Conservation (phyloP, 169 alveolate genomes). For the Theileria orientalis region DNA sequence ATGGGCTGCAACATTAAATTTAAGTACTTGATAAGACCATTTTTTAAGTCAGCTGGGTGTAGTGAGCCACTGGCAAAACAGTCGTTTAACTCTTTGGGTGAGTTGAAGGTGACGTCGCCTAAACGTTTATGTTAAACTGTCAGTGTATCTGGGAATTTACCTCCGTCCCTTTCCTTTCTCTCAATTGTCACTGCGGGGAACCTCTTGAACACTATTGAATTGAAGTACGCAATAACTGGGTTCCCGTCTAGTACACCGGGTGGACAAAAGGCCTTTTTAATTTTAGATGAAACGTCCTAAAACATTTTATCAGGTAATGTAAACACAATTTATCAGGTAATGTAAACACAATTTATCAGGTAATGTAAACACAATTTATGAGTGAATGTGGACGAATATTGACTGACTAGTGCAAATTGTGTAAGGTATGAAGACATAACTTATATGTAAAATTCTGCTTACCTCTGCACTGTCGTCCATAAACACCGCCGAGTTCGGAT, state of each 20-base stretch:
- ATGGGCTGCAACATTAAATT: slow-evolving; percentile 94
- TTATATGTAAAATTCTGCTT: no score
- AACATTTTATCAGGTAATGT: no score
- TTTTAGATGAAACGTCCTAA: slow-evolving; percentile 90
- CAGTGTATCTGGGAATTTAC: slow-evolving; percentile 64
- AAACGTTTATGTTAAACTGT: not conserved
- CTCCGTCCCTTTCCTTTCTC: slow-evolving; percentile 84
- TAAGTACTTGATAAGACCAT: slow-evolving; percentile 84
- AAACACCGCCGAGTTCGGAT: slow-evolving; percentile 94
- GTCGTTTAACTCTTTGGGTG: slow-evolving; percentile 84
- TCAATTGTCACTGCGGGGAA: slow-evolving; percentile 67
- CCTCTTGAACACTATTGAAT: slow-evolving; percentile 81
- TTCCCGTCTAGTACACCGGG: slow-evolving; percentile 87
- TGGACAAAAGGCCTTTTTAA: slow-evolving; percentile 95
- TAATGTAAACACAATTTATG: no score
- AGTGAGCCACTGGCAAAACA: slow-evolving; percentile 87
- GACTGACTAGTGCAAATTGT: no score
- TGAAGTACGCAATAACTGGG: slow-evolving; percentile 93
- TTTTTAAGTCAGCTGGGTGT: slow-evolving; percentile 95
- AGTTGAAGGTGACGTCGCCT: slow-evolving; percentile 81
- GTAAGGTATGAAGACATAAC: no score
- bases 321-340: no score
- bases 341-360: no score
- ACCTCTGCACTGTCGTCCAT: slow-evolving; percentile 93
- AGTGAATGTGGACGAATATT: no score